Conservation (phyloP, 208 protist species). For the Ichthyophonus hoferi region DNA sequence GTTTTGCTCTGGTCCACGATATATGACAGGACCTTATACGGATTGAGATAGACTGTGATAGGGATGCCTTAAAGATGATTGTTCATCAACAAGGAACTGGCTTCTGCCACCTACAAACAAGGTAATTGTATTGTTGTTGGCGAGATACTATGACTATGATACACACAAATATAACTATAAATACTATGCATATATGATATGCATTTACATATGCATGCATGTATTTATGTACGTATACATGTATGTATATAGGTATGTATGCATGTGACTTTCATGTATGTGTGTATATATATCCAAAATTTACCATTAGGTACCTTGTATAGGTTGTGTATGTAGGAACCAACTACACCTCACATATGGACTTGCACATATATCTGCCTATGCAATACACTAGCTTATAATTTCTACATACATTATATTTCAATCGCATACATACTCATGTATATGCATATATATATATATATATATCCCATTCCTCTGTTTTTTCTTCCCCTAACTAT, state of each 20-base stretch:
- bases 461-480: background rate
- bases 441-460: background rate
- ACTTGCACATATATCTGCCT: background rate
- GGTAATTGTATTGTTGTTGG: no score
- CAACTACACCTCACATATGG: background rate
- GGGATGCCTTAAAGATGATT: constrained; percentile 57
- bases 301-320: background rate
- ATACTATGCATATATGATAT: no score
- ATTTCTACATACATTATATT: background rate
- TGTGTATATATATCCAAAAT: background rate
- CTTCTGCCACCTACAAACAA: constrained; percentile 56
- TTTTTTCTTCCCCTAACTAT: background rate
- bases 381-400: background rate
- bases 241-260: no score
- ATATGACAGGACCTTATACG: constrained; percentile 31
- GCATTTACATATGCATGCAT: no score
- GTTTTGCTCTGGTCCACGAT: no score
- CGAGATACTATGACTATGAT: no score
- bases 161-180: no score
- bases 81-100: constrained; percentile 55
- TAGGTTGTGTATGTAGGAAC: background rate
- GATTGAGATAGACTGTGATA: constrained; percentile 59
- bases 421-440: background rate
- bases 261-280: background rate
- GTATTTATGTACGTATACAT: no score